phyloP scores from a whole-genome alignment of 495 filamentous ascomycete species.

The Aspergillus panamensis region DNA sequence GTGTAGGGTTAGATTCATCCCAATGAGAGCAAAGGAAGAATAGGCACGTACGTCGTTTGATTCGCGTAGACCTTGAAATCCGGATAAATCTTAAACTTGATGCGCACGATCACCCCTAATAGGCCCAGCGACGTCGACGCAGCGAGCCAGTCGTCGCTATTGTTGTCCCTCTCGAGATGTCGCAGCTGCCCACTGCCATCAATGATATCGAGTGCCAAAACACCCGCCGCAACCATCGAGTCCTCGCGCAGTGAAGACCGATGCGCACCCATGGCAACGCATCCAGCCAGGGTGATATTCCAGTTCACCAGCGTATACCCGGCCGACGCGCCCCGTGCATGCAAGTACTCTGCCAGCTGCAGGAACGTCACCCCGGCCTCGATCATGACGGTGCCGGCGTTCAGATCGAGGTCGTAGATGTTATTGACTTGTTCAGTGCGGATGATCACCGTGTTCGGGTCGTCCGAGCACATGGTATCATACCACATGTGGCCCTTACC shows the following conservation, averaged over 20 bases:
- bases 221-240: conserved; percentile 16
- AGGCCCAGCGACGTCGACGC: conserved; percentile 18
- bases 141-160: conserved; percentile 16
- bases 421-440: conserved; percentile 14
- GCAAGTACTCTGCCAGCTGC: conserved; percentile 16
- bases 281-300: conserved; percentile 17
- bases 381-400: conserved; percentile 16
- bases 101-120: conserved; percentile 14
- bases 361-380: conserved; percentile 18
- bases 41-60: conserved; percentile 13
- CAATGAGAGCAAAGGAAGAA: background rate
- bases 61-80: conserved; percentile 19
- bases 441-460: conserved; percentile 19
- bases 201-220: conserved; percentile 14
- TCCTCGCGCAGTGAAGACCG: conserved; percentile 16
- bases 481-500: conserved; percentile 20
- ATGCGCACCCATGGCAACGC: conserved; percentile 18
- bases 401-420: conserved; percentile 13
- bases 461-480: conserved; percentile 20
- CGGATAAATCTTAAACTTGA: conserved; percentile 17
- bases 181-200: conserved; percentile 12
- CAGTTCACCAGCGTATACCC: conserved; percentile 19
- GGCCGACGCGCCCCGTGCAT: conserved; percentile 10
- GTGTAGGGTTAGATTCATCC: background rate
- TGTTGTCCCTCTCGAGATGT: conserved; percentile 12